Base-by-base conservation (phyloP, 2,329 filamentous ascomycete genomes). In the Tolypocladium capitatum region DNA sequence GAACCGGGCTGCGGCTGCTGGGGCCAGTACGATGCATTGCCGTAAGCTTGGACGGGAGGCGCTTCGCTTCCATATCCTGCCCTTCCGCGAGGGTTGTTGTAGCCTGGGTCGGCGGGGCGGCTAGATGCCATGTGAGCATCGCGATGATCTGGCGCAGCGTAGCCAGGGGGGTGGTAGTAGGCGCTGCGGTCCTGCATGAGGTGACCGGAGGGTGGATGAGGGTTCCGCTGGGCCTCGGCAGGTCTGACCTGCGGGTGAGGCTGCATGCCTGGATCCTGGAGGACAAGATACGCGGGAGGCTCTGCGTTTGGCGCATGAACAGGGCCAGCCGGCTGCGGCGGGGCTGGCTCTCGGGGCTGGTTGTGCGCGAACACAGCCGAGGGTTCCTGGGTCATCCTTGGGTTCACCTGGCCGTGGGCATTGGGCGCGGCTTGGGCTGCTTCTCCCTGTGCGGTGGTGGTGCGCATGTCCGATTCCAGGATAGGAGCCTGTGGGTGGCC, bases 21-120 rank as follows among this genome's bases (percentile, higher is more conserved):
- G 18, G 59, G 48, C 65, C 65, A 68, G 54, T 63, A 68, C 5
- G 60, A 36, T 32, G 58, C 60, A 40, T n/a, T 14, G 18, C 55
- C 54, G 53, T 64, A 66, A 10, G 50, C 20, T 9, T 30, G 52
- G 7, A 43, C 32, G 28, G 51, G 52, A 43, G 50, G 33, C 21
- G 46, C 47, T 14, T 67, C 64, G 8, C 50, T 43, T 2, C 56
- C 61, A 40, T 63, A 67, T 18, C 52, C 52, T 41, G 61, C 62
- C 54, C 63, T 52, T 13, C 61, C 63, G 16, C 62, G 58, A 46
- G 59, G 53, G 28, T 56, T 55, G 30, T 56, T 55, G 41, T 61
- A 66, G 21, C 53, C 57, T 18, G 58, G 57, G 34, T 67, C 64
- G 28, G 63, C 53, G 8, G 64, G 61, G 20, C 60, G 60, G 20